These are phyloP conservation scores for Cladobotryum mycophilum DNA, from an alignment of 2,329 filamentous ascomycete species.

Conservation along the genomic window DNA sequence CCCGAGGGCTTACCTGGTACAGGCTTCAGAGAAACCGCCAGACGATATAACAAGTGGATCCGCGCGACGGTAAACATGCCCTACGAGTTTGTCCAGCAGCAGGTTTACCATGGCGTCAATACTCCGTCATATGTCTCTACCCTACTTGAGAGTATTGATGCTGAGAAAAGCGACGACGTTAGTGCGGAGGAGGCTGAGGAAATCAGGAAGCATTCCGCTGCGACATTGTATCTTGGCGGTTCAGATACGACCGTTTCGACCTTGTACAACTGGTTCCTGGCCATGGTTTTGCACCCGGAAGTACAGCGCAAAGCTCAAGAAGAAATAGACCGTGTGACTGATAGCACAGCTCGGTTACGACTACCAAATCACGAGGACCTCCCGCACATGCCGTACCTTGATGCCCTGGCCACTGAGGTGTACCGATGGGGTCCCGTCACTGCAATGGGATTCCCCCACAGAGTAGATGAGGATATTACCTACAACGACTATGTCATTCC, in stretches of 20 bases:
- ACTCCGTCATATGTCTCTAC: neutral
- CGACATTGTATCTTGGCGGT: neutral
- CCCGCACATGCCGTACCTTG: conserved; percentile 20
- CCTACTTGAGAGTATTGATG: neutral
- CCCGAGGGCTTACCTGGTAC: neutral
- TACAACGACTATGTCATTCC: conserved; percentile 8
- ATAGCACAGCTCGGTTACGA: conserved; percentile 16
- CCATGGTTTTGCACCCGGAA: conserved; percentile 17
- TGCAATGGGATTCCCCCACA: conserved; percentile 29
- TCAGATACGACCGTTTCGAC: neutral
- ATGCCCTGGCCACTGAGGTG: conserved; percentile 22
- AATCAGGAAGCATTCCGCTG: neutral
- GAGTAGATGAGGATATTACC: conserved; percentile 20
- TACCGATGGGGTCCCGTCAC: conserved; percentile 20
- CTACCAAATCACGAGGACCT: conserved; percentile 20
- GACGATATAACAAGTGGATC: neutral
- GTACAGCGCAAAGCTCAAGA: conserved; percentile 11
- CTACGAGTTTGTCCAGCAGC: neutral
- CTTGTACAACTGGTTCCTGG: conserved; percentile 13
- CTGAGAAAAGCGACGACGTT: neutral
- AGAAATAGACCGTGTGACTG: conserved; percentile 18
- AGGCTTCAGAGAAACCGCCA: neutral
- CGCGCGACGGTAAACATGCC: neutral
- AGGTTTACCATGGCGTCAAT: neutral
- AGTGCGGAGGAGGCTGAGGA: neutral